phyloP scores from a whole-genome alignment of 176 grass and related monocot species.

The Carex parvula region DNA sequence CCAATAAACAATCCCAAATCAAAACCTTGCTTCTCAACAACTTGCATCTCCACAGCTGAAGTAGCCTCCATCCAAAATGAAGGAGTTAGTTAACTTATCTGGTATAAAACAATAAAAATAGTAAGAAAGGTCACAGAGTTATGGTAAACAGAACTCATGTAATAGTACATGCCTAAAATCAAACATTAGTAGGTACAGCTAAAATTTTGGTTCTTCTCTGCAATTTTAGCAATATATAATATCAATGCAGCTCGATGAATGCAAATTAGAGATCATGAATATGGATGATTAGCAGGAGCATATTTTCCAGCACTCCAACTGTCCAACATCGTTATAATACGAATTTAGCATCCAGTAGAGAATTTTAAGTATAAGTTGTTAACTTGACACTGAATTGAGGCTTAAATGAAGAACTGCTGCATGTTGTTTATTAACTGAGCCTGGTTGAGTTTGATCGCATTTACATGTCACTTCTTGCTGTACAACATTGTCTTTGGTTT shows the following conservation, averaged over 20 bases:
- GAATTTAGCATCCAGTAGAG: background rate
- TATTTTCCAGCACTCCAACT: background rate
- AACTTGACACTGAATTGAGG: background rate
- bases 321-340: background rate
- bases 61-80: conserved; percentile 28
- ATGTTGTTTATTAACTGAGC: background rate
- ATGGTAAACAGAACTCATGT: background rate
- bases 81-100: background rate
- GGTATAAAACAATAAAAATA: background rate
- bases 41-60: conserved; percentile 36
- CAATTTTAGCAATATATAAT: background rate
- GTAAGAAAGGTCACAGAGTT: background rate
- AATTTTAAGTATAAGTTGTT: background rate
- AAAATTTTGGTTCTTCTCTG: background rate
- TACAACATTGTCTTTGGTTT: background rate
- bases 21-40: conserved; percentile 53
- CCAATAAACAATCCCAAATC: conserved; percentile 86
- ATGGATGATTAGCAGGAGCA: background rate
- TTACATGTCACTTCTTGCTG: background rate
- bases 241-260: background rate
- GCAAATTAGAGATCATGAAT: background rate
- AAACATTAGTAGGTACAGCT: background rate
- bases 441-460: background rate
- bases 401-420: background rate
- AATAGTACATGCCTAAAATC: background rate